phyloP scores from a whole-genome alignment of 129 eudicot genomes.

The Lactuca saligna region DNA sequence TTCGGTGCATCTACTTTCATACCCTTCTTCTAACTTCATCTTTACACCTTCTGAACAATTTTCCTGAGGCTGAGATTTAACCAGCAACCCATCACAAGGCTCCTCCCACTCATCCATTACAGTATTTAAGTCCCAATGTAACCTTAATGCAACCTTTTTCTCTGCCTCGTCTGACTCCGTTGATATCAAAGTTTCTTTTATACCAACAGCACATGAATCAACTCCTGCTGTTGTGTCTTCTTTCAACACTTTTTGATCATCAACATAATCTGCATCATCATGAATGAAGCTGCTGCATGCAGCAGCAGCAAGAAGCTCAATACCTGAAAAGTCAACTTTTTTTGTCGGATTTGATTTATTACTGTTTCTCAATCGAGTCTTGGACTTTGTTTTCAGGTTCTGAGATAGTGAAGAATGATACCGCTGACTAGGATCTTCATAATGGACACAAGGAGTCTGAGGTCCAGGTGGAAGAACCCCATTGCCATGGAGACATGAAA shows the following conservation, averaged over 20 bases:
- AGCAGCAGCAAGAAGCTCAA: constrained; percentile 39
- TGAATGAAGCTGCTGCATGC: constrained; percentile 27
- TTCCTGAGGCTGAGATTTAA: not conserved
- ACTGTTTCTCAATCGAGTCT: constrained; percentile 19
- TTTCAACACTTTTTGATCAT: constrained; percentile 4
- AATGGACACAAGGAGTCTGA: constrained; percentile 16
- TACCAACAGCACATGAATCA: constrained; percentile 8
- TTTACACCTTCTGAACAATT: not conserved
- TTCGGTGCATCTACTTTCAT: constrained; percentile 13
- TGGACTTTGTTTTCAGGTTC: constrained; percentile 26
- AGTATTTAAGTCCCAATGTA: constrained; percentile 42
- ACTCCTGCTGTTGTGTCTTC: constrained; percentile 18
- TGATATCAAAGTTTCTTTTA: not conserved
- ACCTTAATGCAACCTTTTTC: constrained; percentile 17
- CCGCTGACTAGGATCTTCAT: constrained; percentile 28
- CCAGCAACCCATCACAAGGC: constrained; percentile 27
- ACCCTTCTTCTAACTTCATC: constrained; percentile 9
- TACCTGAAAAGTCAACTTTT: constrained; percentile 37
- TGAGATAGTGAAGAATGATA: constrained; percentile 9
- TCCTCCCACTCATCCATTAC: constrained; percentile 42
- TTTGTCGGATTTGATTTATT: constrained; percentile 1
- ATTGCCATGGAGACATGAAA: constrained; percentile 20
- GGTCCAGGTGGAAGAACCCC: constrained; percentile 26
- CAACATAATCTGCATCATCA: constrained; percentile 15
- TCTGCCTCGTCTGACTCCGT: constrained; percentile 7